Evolutionary conservation across 805 yeast genomes (phyloP).

Genomic region (Clavispora carvajalis): DNA sequence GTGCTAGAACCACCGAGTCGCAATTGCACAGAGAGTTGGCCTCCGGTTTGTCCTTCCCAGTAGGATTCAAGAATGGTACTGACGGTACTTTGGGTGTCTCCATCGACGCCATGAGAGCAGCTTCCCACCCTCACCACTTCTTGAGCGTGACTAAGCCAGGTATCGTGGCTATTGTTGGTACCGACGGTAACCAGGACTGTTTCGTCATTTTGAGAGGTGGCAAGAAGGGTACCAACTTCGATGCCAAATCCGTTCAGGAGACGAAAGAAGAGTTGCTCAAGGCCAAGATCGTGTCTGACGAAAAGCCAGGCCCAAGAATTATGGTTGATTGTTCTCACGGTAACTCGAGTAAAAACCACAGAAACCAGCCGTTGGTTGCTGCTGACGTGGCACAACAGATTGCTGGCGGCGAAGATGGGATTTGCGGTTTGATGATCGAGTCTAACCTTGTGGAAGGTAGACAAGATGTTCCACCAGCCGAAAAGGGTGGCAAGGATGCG

Average conservation of each 20-base stretch:
- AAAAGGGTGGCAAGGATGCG: slow-evolving; percentile 44
- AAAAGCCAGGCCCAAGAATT: slow-evolving; percentile 45
- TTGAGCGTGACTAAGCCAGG: slow-evolving; percentile 98
- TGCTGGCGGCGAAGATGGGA: slow-evolving; percentile 67
- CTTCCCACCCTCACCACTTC: slow-evolving; percentile 89
- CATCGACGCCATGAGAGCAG: slow-evolving; percentile 89
- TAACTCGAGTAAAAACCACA: slow-evolving; percentile 88
- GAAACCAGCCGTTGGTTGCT: slow-evolving; percentile 93
- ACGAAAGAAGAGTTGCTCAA: slow-evolving; percentile 61
- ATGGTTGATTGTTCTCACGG: slow-evolving; percentile 99
- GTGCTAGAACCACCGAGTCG: slow-evolving; percentile 98
- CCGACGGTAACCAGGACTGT: slow-evolving; percentile 92
- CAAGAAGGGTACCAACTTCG: slow-evolving; percentile 89
- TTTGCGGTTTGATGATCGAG: slow-evolving; percentile 95
- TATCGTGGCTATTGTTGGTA: slow-evolving; percentile 91
- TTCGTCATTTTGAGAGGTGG: slow-evolving; percentile 96
- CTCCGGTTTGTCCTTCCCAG: slow-evolving; percentile 97
- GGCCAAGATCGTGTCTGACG: slow-evolving; percentile 39
- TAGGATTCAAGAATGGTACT: slow-evolving; percentile 98
- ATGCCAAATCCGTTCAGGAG: slow-evolving; percentile 65
- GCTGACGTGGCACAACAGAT: slow-evolving; percentile 77
- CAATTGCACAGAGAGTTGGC: slow-evolving; percentile 97
- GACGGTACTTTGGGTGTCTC: slow-evolving; percentile 94
- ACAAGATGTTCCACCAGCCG: slow-evolving; percentile 65
- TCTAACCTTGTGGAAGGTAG: slow-evolving; percentile 87